A percentile compares a stretch with the other conserved stretches of the same genome.
Conservation (phyloP, 2,329 filamentous ascomycete species). For the Lecanosticta acicola region DNA sequence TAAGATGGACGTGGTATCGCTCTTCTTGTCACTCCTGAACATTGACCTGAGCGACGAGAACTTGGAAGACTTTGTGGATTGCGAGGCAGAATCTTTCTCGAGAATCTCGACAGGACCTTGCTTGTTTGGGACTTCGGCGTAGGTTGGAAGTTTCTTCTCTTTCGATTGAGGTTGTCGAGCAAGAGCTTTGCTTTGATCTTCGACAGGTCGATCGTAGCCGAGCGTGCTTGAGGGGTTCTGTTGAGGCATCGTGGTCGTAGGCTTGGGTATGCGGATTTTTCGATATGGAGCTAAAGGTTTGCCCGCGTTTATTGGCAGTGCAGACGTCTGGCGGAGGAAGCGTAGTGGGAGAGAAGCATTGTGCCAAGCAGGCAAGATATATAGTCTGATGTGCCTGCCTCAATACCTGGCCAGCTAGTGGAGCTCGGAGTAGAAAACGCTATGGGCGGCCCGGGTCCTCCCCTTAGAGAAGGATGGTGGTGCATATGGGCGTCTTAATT, state of each 20-base stretch:
- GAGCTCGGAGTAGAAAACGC: too few relatives aligned
- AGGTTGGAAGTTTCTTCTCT: neutral
- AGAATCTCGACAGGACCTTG: neutral
- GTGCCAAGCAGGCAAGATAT: too few relatives aligned
- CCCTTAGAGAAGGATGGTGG: too few relatives aligned
- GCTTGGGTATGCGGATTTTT: neutral
- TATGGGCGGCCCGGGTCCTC: too few relatives aligned
- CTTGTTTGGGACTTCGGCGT: neutral
- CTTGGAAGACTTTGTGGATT: neutral
- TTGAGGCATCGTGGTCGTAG: neutral
- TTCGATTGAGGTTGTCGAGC: neutral
- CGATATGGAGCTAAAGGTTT: too few relatives aligned
- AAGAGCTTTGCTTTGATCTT: neutral
- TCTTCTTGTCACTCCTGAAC: neutral
- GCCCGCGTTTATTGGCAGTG: too few relatives aligned
- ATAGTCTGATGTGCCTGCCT: too few relatives aligned
- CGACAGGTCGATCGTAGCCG: neutral
- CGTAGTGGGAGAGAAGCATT: too few relatives aligned
- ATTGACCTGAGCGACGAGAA: neutral
- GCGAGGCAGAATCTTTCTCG: neutral
- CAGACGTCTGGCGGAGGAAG: too few relatives aligned
- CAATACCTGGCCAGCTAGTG: too few relatives aligned
- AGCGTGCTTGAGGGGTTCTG: neutral
- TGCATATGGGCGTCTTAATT: too few relatives aligned
- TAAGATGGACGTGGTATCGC: neutral